phyloP scores from a whole-genome alignment of 1,284 basidiomycete species.

The Tremellales sp. region DNA sequence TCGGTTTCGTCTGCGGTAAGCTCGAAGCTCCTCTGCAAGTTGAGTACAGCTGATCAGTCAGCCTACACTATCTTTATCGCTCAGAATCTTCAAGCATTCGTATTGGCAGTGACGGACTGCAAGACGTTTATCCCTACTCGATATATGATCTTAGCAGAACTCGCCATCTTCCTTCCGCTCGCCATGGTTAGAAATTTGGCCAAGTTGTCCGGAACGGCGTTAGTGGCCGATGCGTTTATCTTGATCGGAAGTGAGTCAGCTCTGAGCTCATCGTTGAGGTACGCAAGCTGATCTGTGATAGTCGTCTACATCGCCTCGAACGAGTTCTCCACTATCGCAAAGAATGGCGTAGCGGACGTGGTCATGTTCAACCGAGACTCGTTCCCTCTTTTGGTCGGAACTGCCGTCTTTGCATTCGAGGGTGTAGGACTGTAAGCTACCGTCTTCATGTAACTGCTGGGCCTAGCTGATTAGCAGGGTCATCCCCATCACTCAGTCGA shows the following conservation, averaged over 20 bases:
- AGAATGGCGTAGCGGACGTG: conserved; percentile 73
- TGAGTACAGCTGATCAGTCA: conserved; percentile 27
- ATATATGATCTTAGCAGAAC: conserved; percentile 78
- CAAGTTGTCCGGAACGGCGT: conserved; percentile 85
- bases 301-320: conserved; percentile 79
- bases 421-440: conserved; percentile 82
- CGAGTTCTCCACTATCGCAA: conserved; percentile 65
- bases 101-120: conserved; percentile 80
- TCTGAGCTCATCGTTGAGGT: background rate
- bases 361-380: conserved; percentile 81
- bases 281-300: conserved; percentile 14
- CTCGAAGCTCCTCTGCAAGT: background rate
- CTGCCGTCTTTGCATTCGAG: conserved; percentile 98
- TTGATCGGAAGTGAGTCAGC: conserved; percentile 63
- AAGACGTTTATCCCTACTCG: conserved; percentile 63
- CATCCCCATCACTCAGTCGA: conserved; percentile 94
- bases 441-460: background rate
- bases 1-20: conserved; percentile 54
- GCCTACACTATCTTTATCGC: conserved; percentile 97
- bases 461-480: conserved; percentile 49
- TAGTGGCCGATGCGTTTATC: conserved; percentile 94
- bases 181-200: conserved; percentile 83
- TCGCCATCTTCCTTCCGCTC: conserved; percentile 80
- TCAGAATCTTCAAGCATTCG: conserved; percentile 83
- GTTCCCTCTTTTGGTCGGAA: conserved; percentile 90